Conservation (phyloP, 352 stramenopile genomes). For the Saprolegnia diclina region DNA sequence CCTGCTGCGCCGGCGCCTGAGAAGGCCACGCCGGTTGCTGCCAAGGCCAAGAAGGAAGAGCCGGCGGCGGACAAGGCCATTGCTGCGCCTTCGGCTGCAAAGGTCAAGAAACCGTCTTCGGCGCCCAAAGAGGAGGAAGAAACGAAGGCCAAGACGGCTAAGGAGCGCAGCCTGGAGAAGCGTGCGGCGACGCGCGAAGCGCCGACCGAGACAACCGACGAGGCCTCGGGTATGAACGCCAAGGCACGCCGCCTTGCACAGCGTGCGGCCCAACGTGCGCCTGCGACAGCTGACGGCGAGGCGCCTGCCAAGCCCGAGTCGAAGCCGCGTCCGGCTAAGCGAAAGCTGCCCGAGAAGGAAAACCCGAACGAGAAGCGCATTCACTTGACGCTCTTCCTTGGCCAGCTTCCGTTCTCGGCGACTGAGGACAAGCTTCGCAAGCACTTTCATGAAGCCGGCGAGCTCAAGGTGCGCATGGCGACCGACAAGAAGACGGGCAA, state of each 20-base stretch:
- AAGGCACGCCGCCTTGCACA: slow-evolving; percentile 20
- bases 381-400: slow-evolving; percentile 81
- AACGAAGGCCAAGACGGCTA: slow-evolving; percentile 37
- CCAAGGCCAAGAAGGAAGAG: slow-evolving; percentile 1
- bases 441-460: slow-evolving; percentile 68
- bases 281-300: neutral
- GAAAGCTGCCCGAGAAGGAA: slow-evolving; percentile 26
- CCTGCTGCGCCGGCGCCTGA: neutral
- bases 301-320: slow-evolving; percentile 12
- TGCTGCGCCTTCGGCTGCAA: neutral
- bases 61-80: neutral
- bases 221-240: neutral
- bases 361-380: slow-evolving; percentile 63
- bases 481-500: slow-evolving; percentile 79
- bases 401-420: slow-evolving; percentile 69
- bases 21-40: neutral
- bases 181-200: slow-evolving; percentile 35
- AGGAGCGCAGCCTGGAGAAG: slow-evolving; percentile 51
- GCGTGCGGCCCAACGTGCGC: slow-evolving; percentile 1
- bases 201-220: slow-evolving; percentile 27
- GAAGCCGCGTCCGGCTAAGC: slow-evolving; percentile 11
- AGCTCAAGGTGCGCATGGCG: slow-evolving; percentile 72
- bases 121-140: neutral
- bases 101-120: neutral
- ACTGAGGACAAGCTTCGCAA: slow-evolving; percentile 56